Percentiles rank a stretch among this genome's conserved stretches.
Evolutionary conservation across 345 rosid genomes (phyloP).

Genomic region (Diplotaxis tenuifolia): DNA sequence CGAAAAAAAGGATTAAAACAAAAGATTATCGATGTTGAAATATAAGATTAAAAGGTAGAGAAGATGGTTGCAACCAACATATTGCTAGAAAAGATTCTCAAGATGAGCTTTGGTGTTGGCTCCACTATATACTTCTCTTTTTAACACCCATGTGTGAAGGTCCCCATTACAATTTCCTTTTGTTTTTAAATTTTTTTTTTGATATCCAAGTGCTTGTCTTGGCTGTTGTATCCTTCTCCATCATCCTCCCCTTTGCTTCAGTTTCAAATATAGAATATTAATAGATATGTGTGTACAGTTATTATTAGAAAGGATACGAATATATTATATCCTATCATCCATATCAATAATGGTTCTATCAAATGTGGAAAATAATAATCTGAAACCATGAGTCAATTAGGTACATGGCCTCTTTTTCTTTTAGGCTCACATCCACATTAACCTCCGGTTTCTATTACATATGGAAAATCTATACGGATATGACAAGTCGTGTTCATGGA

Average conservation of each 20-base stretch:
- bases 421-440: constrained; percentile 16
- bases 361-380: constrained; percentile 10
- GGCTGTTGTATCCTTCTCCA: constrained; percentile 55
- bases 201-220: constrained; percentile 56
- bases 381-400: constrained; percentile 30
- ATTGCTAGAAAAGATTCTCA: constrained; percentile 43
- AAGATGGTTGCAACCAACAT: constrained; percentile 57
- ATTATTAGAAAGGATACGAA: constrained; percentile 19
- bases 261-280: constrained; percentile 16
- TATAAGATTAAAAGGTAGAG: constrained; percentile 18
- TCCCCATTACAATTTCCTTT: constrained; percentile 58
- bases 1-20: background rate
- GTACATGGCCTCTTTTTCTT: constrained; percentile 6
- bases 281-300: constrained; percentile 17
- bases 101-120: constrained; percentile 48
- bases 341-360: constrained; percentile 29
- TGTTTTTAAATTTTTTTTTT: background rate
- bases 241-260: constrained; percentile 35
- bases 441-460: background rate
- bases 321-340: constrained; percentile 26
- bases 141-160: constrained; percentile 82
- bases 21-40: constrained; percentile 14
- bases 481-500: constrained; percentile 36
- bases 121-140: constrained; percentile 48
- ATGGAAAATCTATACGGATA: constrained; percentile 5